phyloP scores from a whole-genome alignment of 202 grass and related monocot species.

The Zoysia matrella region DNA sequence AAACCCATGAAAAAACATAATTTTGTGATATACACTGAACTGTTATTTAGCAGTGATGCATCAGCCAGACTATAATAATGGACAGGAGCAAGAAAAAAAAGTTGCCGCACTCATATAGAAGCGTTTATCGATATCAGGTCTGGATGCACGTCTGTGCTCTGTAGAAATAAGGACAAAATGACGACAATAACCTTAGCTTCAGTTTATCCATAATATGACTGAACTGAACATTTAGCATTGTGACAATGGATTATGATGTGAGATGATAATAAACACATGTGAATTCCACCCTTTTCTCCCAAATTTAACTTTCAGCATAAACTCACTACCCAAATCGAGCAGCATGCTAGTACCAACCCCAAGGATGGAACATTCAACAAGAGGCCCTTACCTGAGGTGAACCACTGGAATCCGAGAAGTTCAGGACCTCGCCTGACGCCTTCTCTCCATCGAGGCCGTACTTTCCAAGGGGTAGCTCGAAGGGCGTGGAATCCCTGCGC shows the following conservation, averaged over 20 bases:
- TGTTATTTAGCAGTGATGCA: conserved; percentile 11
- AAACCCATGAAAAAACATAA: conserved; percentile 11
- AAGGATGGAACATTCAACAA: neutral
- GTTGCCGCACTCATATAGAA: neutral
- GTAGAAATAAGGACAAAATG: neutral
- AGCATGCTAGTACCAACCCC: neutral
- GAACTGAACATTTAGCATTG: neutral
- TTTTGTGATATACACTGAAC: neutral
- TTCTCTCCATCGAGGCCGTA: conserved; percentile 51
- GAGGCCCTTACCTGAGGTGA: conserved; percentile 48
- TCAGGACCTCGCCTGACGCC: conserved; percentile 60
- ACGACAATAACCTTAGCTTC: neutral
- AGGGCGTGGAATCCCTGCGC: conserved; percentile 49
- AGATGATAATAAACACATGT: neutral
- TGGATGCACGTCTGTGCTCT: neutral
- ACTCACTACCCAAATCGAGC: too few relatives aligned
- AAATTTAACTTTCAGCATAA: neutral
- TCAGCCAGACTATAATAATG: neutral
- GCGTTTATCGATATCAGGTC: neutral
- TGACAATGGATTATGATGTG: neutral
- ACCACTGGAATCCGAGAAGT: conserved; percentile 54
- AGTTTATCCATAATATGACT: neutral
- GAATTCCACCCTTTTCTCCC: neutral
- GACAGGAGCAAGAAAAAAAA: neutral
- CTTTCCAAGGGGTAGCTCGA: conserved; percentile 54